These are phyloP conservation scores for Pyrenula massariospora DNA, from an alignment of 495 filamentous ascomycete species.

Conservation along the genomic window DNA sequence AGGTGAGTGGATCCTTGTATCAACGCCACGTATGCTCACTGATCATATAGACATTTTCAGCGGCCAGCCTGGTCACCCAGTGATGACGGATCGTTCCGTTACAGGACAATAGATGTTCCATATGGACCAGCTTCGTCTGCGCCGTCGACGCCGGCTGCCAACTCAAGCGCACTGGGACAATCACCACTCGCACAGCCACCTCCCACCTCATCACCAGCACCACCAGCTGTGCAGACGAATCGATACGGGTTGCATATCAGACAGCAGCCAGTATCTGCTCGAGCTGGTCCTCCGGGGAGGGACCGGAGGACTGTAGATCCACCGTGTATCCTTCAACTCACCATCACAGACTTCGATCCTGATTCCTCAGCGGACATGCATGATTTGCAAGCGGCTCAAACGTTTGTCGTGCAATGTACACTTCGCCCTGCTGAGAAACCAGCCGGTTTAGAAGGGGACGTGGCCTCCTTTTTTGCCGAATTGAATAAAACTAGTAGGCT, in stretches of 20 bases:
- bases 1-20: neutral
- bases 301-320: slow-evolving; percentile 92
- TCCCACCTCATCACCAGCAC: neutral
- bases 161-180: neutral
- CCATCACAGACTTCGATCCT: slow-evolving; percentile 52
- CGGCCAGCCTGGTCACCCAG: neutral
- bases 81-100: neutral
- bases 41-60: neutral
- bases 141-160: neutral
- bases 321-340: slow-evolving; percentile 85
- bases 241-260: slow-evolving; percentile 59
- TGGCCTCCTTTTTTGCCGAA: slow-evolving; percentile 3
- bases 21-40: neutral
- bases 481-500: slow-evolving; percentile 7
- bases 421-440: slow-evolving; percentile 22
- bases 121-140: neutral
- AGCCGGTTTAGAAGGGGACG: slow-evolving; percentile 3
- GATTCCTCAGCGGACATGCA: slow-evolving; percentile 35
- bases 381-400: slow-evolving; percentile 61
- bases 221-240: slow-evolving; percentile 8
- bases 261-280: slow-evolving; percentile 81
- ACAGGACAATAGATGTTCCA: neutral
- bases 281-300: slow-evolving; percentile 85
- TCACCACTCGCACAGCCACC: neutral
- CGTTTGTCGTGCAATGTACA: slow-evolving; percentile 67